These are phyloP conservation scores for Hibiscus syriacus DNA, from an alignment of 345 rosid species.

Conservation along the genomic window DNA sequence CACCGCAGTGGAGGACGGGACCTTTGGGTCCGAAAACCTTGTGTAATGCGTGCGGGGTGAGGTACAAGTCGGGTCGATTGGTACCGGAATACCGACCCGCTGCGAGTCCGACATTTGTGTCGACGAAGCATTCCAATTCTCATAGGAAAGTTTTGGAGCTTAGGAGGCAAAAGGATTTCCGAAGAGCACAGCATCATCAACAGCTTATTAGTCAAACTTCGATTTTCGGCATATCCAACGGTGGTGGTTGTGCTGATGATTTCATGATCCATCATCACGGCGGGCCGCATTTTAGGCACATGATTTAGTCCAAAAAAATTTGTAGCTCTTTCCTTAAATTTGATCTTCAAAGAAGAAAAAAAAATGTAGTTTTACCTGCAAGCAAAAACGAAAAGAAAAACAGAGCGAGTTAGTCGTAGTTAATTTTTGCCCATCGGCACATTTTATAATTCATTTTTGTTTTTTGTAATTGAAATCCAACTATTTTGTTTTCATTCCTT, in stretches of 20 bases:
- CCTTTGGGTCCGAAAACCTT: constrained; percentile 70
- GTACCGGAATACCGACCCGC: constrained; percentile 79
- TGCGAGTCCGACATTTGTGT: constrained; percentile 60
- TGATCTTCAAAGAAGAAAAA: neutral
- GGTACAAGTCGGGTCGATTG: constrained; percentile 68
- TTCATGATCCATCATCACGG: constrained; percentile 38
- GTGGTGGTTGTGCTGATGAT: constrained; percentile 34
- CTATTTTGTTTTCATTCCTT: no score
- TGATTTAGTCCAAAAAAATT: constrained; percentile 27
- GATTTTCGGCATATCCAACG: constrained; percentile 38
- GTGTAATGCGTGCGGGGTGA: constrained; percentile 72
- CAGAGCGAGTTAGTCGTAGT: no score
- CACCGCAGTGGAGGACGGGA: constrained; percentile 80
- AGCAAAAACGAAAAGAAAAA: no score
- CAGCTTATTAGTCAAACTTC: constrained; percentile 39
- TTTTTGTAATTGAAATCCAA: no score
- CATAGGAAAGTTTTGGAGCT: constrained; percentile 78
- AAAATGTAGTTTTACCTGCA: no score
- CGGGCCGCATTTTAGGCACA: constrained; percentile 36
- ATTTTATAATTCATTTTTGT: no score
- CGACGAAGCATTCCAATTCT: constrained; percentile 66
- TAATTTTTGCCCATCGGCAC: no score
- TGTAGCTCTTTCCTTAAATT: neutral
- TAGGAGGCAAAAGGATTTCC: constrained; percentile 51
- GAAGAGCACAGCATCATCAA: constrained; percentile 27